Percentiles rank a stretch among this genome's conserved stretches.
Evolutionary conservation across 2,329 filamentous ascomycete genomes (phyloP).

Genomic region (Exophiala spinifera): DNA sequence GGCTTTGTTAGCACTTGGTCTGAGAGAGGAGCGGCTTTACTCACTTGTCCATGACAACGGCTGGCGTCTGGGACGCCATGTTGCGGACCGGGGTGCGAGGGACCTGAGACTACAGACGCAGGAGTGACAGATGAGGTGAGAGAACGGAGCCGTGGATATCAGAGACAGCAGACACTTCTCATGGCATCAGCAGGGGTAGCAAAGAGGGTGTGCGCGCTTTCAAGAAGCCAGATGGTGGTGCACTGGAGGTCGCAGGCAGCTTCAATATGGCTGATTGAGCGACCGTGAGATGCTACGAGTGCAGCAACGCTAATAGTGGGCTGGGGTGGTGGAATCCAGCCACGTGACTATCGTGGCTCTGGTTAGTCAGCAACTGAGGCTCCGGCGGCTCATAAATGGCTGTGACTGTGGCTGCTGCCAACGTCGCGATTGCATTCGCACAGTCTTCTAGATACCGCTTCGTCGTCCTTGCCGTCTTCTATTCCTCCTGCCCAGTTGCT

Average conservation of each 20-base stretch:
- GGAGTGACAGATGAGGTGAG: no score
- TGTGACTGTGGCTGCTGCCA: no score
- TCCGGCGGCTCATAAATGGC: neutral
- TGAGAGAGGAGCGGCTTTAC: slow-evolving; percentile 40
- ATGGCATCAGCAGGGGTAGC: no score
- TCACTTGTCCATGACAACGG: slow-evolving; percentile 99
- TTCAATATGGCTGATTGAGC: slow-evolving; percentile 7
- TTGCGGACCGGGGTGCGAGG: slow-evolving; percentile 25
- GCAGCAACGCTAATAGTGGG: slow-evolving; percentile 3
- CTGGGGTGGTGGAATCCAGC: neutral
- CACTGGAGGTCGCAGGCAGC: slow-evolving; percentile 8
- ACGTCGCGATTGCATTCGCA: no score
- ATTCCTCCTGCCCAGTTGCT: no score
- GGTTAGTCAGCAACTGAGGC: neutral
- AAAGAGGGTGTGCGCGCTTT: neutral
- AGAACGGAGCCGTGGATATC: no score
- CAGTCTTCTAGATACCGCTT: no score
- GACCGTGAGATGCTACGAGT: neutral
- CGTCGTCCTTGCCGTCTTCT: neutral
- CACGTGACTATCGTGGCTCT: neutral
- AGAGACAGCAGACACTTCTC: no score
- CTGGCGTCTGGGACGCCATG: slow-evolving; percentile 98
- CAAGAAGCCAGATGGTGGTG: neutral
- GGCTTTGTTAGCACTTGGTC: slow-evolving; percentile 38
- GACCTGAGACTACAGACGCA: neutral